Conservation (phyloP, 1,284 basidiomycete species). For the Boletus sp. region DNA sequence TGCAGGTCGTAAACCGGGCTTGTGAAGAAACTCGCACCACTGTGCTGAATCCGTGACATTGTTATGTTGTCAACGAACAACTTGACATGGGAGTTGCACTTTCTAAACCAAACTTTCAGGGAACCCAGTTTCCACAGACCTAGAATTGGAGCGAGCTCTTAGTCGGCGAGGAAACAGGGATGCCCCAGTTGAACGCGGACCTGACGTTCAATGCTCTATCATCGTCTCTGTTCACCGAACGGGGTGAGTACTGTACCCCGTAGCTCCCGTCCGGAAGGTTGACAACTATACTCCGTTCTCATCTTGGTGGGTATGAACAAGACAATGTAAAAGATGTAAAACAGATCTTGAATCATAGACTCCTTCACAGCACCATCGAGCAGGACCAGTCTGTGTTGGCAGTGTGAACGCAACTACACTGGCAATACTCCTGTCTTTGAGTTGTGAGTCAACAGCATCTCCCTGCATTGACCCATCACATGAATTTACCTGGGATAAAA, state of each 20-base stretch:
- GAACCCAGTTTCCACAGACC: not conserved
- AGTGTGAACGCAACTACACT: too few relatives aligned
- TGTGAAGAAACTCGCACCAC: not conserved
- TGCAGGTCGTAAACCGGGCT: not conserved
- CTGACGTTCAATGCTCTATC: not conserved
- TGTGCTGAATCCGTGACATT: not conserved
- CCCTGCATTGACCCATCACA: not conserved
- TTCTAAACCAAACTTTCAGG: not conserved
- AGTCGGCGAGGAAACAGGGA: not conserved
- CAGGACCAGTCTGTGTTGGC: not conserved
- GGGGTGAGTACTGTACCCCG: not conserved
- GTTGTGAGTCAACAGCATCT: not conserved
- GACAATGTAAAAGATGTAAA: not conserved
- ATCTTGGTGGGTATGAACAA: not conserved
- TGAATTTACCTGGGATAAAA: not conserved
- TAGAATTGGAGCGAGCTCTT: not conserved
- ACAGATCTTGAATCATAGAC: not conserved
- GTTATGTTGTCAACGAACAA: not conserved
- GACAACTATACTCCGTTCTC: not conserved
- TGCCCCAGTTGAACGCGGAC: not conserved
- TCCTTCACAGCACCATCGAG: not conserved
- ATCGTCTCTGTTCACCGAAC: not conserved
- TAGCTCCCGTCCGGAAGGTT: not conserved
- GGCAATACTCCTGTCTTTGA: not conserved
- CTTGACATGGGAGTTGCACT: not conserved